Evolutionary conservation across 257 asterid genomes (phyloP).

Genomic region (Mitragyna speciosa): DNA sequence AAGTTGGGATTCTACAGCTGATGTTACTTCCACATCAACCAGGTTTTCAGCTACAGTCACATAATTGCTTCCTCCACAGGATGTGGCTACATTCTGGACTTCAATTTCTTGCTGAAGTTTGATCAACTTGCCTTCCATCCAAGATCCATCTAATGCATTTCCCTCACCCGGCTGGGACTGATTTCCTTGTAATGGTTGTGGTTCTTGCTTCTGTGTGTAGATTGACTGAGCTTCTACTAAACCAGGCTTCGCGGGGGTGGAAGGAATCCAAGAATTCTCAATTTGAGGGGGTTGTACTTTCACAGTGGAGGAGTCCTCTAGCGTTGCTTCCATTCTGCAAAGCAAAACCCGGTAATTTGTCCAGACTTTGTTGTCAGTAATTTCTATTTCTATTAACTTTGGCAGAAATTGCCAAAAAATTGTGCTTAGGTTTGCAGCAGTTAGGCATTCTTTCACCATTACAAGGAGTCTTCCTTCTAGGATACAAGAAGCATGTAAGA

Average conservation of each 20-base stretch:
- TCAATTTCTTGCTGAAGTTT: constrained; percentile 23
- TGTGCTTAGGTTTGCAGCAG: not conserved
- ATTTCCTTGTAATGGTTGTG: constrained; percentile 19
- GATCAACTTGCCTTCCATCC: constrained; percentile 2
- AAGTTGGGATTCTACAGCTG: constrained; percentile 20
- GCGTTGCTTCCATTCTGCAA: constrained; percentile 46
- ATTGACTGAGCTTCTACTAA: constrained; percentile 33
- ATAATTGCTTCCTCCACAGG: constrained; percentile 21
- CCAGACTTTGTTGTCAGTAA: constrained; percentile 3
- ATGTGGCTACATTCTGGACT: constrained; percentile 28
- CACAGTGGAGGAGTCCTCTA: constrained; percentile 32
- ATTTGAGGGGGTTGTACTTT: constrained; percentile 26
- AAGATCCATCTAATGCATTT: not conserved
- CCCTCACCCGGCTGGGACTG: constrained; percentile 15
- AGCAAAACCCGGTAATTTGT: constrained; percentile 38
- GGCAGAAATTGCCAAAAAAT: not conserved
- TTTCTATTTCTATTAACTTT: constrained; percentile 5
- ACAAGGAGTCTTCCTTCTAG: not conserved
- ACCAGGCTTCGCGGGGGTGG: constrained; percentile 61
- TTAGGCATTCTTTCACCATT: not conserved
- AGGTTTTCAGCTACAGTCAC: constrained; percentile 14
- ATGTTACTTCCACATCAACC: constrained; percentile 31
- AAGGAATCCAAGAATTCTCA: constrained; percentile 57
- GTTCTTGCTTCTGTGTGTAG: constrained; percentile 34
- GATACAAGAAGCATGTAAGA: not conserved